Percentiles rank a stretch among this genome's conserved stretches.
Evolutionary conservation across 441 rosid species (phyloP).

Genomic region (Gossypium schwendimanii): DNA sequence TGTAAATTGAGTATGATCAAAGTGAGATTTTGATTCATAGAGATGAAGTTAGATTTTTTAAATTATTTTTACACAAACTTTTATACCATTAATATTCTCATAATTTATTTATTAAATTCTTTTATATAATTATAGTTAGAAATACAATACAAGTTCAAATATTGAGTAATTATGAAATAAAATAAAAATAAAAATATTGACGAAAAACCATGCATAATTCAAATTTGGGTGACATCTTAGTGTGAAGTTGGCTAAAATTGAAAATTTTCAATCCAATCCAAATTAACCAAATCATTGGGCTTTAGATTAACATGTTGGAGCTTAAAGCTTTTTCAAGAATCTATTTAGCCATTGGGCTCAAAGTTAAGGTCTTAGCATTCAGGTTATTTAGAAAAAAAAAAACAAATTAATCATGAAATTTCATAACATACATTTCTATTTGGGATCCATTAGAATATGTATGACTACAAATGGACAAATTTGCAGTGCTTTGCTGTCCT

Average conservation of each 20-base stretch:
- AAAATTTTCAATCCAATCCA: not conserved
- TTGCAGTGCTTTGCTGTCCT: not conserved
- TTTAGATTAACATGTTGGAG: not conserved
- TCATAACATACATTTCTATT: not conserved
- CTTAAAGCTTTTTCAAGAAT: too few species aligned
- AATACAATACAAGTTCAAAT: too few species aligned
- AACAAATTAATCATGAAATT: not conserved
- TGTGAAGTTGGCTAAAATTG: not conserved
- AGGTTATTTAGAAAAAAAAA: not conserved
- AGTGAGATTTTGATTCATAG: too few species aligned
- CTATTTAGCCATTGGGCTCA: not conserved
- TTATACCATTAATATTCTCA: too few species aligned
- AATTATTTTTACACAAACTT: too few species aligned
- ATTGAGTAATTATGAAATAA: too few species aligned
- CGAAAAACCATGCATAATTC: too few species aligned
- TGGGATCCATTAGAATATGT: not conserved
- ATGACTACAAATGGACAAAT: not conserved
- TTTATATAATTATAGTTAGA: too few species aligned
- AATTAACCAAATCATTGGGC: not conserved
- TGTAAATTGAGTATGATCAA: too few species aligned
- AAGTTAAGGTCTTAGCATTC: not conserved
- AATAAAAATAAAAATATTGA: too few species aligned
- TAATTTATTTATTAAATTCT: too few species aligned
- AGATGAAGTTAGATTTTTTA: too few species aligned
- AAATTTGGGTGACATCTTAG: not conserved